phyloP scores from a whole-genome alignment of 306 rosid species.

The Vigna trinervia region DNA sequence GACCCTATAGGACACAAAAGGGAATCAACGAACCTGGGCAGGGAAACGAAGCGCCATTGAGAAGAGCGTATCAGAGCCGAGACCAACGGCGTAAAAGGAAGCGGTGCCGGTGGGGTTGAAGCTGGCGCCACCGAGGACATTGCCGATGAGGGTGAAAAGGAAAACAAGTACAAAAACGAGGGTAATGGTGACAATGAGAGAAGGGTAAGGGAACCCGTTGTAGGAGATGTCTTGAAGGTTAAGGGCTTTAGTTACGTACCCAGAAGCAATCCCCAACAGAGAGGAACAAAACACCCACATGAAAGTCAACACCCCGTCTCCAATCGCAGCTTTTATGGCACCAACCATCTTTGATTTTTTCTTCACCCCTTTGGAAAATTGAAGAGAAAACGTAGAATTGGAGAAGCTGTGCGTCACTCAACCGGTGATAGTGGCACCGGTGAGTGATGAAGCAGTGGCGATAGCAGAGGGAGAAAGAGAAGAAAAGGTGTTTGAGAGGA shows the following conservation, averaged over 20 bases:
- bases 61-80: conserved; percentile 73
- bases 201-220: conserved; percentile 56
- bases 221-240: conserved; percentile 46
- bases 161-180: conserved; percentile 70
- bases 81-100: conserved; percentile 77
- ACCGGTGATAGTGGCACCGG: not conserved
- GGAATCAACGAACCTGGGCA: conserved; percentile 67
- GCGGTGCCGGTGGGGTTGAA: conserved; percentile 89
- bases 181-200: conserved; percentile 62
- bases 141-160: conserved; percentile 62
- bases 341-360: conserved; percentile 40
- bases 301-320: conserved; percentile 71
- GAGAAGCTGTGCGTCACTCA: not conserved
- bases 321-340: conserved; percentile 68
- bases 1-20: not conserved
- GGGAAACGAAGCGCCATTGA: conserved; percentile 91
- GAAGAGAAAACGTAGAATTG: not conserved
- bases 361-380: not conserved
- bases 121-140: conserved; percentile 85
- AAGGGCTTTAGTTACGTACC: conserved; percentile 45
- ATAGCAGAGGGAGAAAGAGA: conserved; percentile 24
- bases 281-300: conserved; percentile 82
- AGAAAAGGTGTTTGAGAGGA: conserved; percentile 3
- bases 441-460: conserved; percentile 1
- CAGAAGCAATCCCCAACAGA: conserved; percentile 60